A percentile compares a stretch with the other conserved stretches of the same genome.
phyloP scores from a whole-genome alignment of 305 asterid genomes.

The Solanum chacoense region DNA sequence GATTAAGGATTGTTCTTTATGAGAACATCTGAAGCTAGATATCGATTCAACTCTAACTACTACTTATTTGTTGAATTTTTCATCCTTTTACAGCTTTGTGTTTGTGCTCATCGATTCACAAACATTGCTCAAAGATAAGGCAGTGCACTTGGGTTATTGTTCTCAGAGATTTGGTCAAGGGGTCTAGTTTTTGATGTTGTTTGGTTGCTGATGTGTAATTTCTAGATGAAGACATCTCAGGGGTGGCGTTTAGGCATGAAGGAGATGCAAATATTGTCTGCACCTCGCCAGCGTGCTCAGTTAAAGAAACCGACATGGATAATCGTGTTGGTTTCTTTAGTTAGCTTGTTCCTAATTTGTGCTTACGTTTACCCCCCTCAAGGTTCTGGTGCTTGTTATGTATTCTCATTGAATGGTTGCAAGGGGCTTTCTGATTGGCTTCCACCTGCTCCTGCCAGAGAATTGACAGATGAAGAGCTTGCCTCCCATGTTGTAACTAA shows the following conservation, averaged over 20 bases:
- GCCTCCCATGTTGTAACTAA: conserved; percentile 79
- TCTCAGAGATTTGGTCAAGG: background rate
- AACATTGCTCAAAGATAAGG: background rate
- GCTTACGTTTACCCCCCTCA: conserved; percentile 91
- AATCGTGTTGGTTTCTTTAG: conserved; percentile 69
- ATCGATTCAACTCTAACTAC: background rate
- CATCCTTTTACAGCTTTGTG: conserved; percentile 3
- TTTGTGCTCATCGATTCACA: background rate
- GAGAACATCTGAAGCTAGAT: background rate
- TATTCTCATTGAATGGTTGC: conserved; percentile 74
- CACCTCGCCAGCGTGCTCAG: conserved; percentile 77
- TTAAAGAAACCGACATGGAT: conserved; percentile 93
- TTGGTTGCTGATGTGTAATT: conserved; percentile 33
- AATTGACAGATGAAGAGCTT: conserved; percentile 66
- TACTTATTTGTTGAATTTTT: background rate
- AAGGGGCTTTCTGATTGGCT: conserved; percentile 63
- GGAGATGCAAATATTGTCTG: conserved; percentile 58
- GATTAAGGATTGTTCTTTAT: background rate
- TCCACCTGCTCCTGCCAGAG: conserved; percentile 77
- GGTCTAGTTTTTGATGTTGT: background rate
- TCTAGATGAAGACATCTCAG: conserved; percentile 76
- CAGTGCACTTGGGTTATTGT: background rate
- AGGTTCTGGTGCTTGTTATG: conserved; percentile 67
- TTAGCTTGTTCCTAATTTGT: conserved; percentile 74
- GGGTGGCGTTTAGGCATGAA: conserved; percentile 84